Base-by-base conservation (phyloP, 2,329 filamentous ascomycete genomes). In the Cladophialophora immunda region DNA sequence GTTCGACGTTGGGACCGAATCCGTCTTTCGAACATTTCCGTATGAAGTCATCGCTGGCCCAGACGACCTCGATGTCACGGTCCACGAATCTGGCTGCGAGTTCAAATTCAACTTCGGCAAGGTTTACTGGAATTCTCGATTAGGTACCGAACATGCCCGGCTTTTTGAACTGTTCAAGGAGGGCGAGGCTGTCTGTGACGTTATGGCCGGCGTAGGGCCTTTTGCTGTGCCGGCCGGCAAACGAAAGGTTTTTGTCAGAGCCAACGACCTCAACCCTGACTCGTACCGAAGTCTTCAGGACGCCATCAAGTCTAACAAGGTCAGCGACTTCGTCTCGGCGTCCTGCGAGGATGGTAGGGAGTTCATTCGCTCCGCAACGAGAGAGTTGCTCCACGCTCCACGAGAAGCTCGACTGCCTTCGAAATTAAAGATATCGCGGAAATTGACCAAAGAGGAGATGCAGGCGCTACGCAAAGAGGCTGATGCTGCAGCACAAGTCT, bases 121-220 rank as follows among this genome's bases (percentile, higher is more conserved):
- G 73, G 95, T 99, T 3, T 99, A 99, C 84, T 99, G 94, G 94
- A 99, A 99, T 80, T 93, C 89, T 75, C 89, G 94, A 72, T 87
- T 99, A 15, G 90, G 96, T 74, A 92, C 89, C 0, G 95, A 99
- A 79, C 95, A 99, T 79, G 88, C 90, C 70, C 86, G 95, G 2
- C 83, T 98, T 17, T 88, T 94, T 66, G 82, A 85, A 60, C 81
- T 90, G 62, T 97, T 98, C 82, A 82, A 87, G 64, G 88, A 91
- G 6, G 94, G 95, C 45, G 92, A 98, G 75, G 93, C 93, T 3
- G 92, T 98, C 1, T 95, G 91, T 81, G 95, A 99, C 79, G 91
- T 97, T 71, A 99, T 98, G 94, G 94, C 94, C 0, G 95, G 95
- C 52, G 94, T 99, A 58, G 95, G 95, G 0, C 95, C 95, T 0